Evolutionary conservation across 352 stramenopile genomes (phyloP), one percentile per base, ranked within the genome.

Genomic region (Phytophthora sojae): DNA sequence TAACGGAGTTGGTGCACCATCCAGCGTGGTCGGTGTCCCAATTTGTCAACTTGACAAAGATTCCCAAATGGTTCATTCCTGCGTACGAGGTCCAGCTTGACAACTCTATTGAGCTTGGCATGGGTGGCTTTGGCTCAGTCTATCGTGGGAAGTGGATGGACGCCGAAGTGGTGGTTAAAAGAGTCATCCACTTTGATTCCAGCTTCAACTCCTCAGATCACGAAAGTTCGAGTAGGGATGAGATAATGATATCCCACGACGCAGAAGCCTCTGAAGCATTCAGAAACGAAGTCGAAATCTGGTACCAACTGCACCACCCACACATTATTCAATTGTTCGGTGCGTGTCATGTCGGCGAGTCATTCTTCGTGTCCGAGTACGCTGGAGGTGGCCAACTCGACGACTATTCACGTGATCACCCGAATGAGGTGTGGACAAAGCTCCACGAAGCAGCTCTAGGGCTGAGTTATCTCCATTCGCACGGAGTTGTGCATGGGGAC

Each of bases 401-500:
- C 21, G 3, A 61, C 14, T 70, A 67, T 14, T 32, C 63, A 25
- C 26, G 19, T 5, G 14, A 52, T 2, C 50, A 67, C 37, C 50
- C 55, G 0, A n/a, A 64, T 0, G 55, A 71, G 30, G 6, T 67
- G 3, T 67, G 73, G 64, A 3, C 23, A 15, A 64, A 74, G 21
- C 21, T 82, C 44, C 39, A 65, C 19, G 61, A 84, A 23, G 63
- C 61, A 3, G 71, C 69, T 3, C 35, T 79, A 21, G 89, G 85
- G 2, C 60, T 96, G 0, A 19, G 58, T 45, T 94, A 69, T 92
- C 26, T 86, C 88, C 73, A 63, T 21, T 15, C 42, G 4, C 42
- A 61, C 58, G 14, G n/a, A 8, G 57, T 88, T 6, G 67, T 94
- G 15, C 87, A 96, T 17, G 30, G 21, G 9, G 68, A 70, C 62